Conservation (phyloP, 2,329 filamentous ascomycete species). For the Aureobasidium lini region DNA sequence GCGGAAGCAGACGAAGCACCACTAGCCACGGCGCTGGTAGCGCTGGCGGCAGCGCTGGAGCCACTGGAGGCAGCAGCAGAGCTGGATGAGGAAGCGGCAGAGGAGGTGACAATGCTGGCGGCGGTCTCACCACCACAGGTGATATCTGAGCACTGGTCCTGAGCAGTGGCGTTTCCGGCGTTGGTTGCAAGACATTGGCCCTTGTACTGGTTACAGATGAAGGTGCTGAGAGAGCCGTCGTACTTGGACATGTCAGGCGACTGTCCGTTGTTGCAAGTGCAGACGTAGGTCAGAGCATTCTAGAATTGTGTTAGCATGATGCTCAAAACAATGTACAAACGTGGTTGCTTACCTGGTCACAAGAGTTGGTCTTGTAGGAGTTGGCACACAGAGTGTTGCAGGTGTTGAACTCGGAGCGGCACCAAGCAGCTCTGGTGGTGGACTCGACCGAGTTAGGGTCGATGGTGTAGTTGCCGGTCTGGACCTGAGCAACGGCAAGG, state of each 20-base stretch:
- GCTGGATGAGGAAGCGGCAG: conserved; percentile 21
- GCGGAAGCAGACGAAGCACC: conserved; percentile 19
- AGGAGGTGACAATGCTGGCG: conserved; percentile 28
- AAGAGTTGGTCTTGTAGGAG: conserved; percentile 41
- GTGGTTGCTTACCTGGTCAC: conserved; percentile 45
- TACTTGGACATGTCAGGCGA: conserved; percentile 50
- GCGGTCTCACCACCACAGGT: conserved; percentile 48
- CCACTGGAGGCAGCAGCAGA: conserved; percentile 20
- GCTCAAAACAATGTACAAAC: neutral
- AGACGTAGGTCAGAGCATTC: conserved; percentile 47
- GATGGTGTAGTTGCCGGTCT: conserved; percentile 30
- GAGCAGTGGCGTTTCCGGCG: conserved; percentile 30
- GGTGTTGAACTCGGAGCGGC: conserved; percentile 49
- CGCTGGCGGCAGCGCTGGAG: conserved; percentile 23
- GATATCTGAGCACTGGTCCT: conserved; percentile 40
- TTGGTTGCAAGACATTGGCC: conserved; percentile 33
- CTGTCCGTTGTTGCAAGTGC: conserved; percentile 50
- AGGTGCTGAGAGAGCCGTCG: conserved; percentile 51
- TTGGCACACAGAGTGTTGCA: conserved; percentile 54
- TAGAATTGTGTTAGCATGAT: conserved; percentile 16
- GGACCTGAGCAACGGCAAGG: conserved; percentile 38
- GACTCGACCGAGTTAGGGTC: conserved; percentile 33
- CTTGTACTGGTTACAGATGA: conserved; percentile 50
- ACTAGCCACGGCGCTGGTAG: conserved; percentile 20
- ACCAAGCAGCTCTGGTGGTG: conserved; percentile 43